phyloP scores from a whole-genome alignment of 306 rosid genomes.

The Chamaecrista fasciculata region DNA sequence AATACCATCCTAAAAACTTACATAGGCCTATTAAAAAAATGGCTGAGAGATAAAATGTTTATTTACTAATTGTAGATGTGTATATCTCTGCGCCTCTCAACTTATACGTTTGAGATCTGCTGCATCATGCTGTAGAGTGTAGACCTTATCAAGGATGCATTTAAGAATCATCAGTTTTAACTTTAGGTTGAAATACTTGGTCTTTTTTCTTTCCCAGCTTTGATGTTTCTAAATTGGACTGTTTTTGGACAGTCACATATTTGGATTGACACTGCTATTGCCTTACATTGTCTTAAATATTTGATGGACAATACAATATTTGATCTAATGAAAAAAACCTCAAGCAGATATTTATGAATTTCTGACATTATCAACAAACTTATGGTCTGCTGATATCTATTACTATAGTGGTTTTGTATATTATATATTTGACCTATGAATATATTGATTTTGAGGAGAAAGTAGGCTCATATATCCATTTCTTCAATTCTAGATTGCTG shows the following conservation, averaged over 20 bases:
- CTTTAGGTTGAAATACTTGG: not conserved
- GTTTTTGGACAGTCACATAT: not conserved
- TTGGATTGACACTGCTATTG: not conserved
- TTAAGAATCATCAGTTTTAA: not conserved
- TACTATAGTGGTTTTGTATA: not conserved
- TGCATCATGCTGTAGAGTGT: too few relatives aligned
- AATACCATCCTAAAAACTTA: not conserved
- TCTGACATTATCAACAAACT: not conserved
- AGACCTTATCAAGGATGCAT: not conserved
- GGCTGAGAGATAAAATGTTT: not conserved
- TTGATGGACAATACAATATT: not conserved
- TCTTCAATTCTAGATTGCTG: constrained; percentile 45
- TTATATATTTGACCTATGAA: not conserved
- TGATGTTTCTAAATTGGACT: not conserved
- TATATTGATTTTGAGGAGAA: constrained; percentile 5
- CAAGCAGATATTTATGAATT: not conserved
- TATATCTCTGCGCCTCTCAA: not conserved
- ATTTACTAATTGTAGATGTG: not conserved
- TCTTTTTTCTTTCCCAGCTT: not conserved
- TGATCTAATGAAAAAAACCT: not conserved
- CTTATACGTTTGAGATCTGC: not conserved
- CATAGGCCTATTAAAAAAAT: not conserved
- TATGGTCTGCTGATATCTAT: not conserved
- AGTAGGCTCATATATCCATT: constrained; percentile 25
- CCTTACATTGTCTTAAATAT: not conserved